Conservation (phyloP, 1,284 basidiomycete species). For the Pascua guehoae region DNA sequence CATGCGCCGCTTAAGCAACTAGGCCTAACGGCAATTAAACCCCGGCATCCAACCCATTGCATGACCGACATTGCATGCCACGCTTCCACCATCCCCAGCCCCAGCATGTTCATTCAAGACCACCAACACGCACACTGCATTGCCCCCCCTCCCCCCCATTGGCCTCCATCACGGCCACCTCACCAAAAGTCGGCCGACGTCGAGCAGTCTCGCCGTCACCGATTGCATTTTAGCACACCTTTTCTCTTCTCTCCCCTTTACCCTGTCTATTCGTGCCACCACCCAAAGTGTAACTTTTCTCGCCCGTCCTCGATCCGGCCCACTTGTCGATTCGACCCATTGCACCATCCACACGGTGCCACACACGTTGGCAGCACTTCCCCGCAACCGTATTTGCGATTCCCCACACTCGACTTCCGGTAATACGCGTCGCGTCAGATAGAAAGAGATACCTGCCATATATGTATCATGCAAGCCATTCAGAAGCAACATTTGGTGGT, state of each 20-base stretch:
- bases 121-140: conserved; percentile 9
- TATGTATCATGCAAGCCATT: conserved; percentile 4
- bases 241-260: neutral
- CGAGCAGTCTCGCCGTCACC: neutral
- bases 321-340: neutral
- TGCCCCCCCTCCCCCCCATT: neutral
- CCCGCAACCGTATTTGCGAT: neutral
- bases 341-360: neutral
- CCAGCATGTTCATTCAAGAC: conserved; percentile 11
- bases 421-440: conserved; percentile 4
- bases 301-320: neutral
- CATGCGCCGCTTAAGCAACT: conserved; percentile 39
- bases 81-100: neutral
- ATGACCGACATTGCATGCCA: neutral
- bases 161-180: neutral
- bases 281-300: too few species aligned
- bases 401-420: neutral
- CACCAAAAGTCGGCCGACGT: neutral
- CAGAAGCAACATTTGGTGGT: neutral
- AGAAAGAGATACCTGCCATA: conserved; percentile 4
- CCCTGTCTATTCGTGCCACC: neutral
- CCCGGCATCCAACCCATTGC: neutral
- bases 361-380: neutral
- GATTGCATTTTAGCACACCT: neutral
- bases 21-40: conserved; percentile 1